Percentiles rank a stretch among this genome's conserved stretches.
Evolutionary conservation across 1,284 basidiomycete species (phyloP).

Genomic region (Ganoderma lucidum): DNA sequence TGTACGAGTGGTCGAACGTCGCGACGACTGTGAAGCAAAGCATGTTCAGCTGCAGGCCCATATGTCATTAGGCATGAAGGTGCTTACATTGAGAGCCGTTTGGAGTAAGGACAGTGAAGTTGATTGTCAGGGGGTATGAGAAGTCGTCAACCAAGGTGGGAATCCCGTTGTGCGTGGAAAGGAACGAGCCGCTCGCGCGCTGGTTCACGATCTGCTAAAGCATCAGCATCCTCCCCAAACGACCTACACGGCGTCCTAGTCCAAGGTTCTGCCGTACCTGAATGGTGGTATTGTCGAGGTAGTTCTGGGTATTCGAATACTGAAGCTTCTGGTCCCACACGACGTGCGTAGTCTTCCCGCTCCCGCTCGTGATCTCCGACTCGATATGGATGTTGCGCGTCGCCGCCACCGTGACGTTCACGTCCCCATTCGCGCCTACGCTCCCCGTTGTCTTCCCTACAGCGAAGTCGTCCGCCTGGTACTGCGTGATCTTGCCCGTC

Average conservation of each 20-base stretch:
- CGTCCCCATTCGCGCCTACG: constrained; percentile 49
- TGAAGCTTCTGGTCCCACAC: constrained; percentile 61
- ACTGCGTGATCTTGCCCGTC: constrained; percentile 69
- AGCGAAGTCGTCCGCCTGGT: constrained; percentile 66
- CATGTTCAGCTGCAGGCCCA: background rate
- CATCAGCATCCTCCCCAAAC: background rate
- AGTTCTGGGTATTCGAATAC: constrained; percentile 65
- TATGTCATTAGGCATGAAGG: no score
- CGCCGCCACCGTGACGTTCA: constrained; percentile 64
- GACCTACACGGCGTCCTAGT: background rate
- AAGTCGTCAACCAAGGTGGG: constrained; percentile 63
- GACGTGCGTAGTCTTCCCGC: constrained; percentile 59
- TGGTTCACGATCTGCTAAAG: constrained; percentile 66
- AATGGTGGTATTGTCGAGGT: constrained; percentile 53
- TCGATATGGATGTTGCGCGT: constrained; percentile 62
- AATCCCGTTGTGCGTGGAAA: constrained; percentile 68
- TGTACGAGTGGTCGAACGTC: constrained; percentile 73
- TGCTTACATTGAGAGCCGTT: constrained; percentile 60
- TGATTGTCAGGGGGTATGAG: constrained; percentile 71
- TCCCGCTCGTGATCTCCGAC: constrained; percentile 63
- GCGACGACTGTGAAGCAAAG: constrained; percentile 50
- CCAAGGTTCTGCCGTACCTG: constrained; percentile 47
- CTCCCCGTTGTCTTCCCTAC: constrained; percentile 55
- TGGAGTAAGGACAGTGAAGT: constrained; percentile 55
- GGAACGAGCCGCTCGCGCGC: constrained; percentile 59